Evolutionary conservation across 176 grass and related monocot genomes (phyloP).

Genomic region (Oryza glumipatula): DNA sequence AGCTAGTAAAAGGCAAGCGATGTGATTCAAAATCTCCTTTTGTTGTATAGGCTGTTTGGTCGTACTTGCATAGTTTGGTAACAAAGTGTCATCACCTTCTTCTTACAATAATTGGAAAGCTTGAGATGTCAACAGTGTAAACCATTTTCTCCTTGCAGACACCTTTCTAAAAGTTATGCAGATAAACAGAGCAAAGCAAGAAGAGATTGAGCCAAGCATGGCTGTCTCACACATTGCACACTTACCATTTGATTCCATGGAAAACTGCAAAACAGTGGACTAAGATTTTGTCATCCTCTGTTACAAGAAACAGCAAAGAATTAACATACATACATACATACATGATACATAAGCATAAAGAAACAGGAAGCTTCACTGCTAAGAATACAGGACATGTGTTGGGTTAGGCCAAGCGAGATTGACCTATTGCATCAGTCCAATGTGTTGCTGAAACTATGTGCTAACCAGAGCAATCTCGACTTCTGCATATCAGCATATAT

Average conservation of each 20-base stretch:
- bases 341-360: background rate
- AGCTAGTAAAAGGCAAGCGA: too few species aligned
- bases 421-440: background rate
- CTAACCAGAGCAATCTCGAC: background rate
- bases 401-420: slow-evolving; percentile 12
- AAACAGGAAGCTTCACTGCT: slow-evolving; percentile 54
- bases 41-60: background rate
- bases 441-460: slow-evolving; percentile 9
- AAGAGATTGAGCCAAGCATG: background rate
- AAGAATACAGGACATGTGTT: slow-evolving; percentile 29
- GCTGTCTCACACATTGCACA: background rate
- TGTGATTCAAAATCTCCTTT: background rate
- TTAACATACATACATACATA: too few species aligned
- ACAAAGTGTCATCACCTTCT: background rate
- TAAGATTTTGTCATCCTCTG: background rate
- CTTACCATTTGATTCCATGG: slow-evolving; percentile 27
- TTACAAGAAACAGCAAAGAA: background rate
- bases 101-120: slow-evolving; percentile 11
- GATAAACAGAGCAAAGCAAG: slow-evolving; percentile 3
- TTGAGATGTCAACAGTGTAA: slow-evolving; percentile 26
- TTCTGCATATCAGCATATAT: background rate
- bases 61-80: background rate
- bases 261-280: slow-evolving; percentile 41
- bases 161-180: slow-evolving; percentile 33
- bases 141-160: slow-evolving; percentile 1